Conservation (phyloP, 208 protist genomes). For the Acanthamoeba lenticulata region DNA sequence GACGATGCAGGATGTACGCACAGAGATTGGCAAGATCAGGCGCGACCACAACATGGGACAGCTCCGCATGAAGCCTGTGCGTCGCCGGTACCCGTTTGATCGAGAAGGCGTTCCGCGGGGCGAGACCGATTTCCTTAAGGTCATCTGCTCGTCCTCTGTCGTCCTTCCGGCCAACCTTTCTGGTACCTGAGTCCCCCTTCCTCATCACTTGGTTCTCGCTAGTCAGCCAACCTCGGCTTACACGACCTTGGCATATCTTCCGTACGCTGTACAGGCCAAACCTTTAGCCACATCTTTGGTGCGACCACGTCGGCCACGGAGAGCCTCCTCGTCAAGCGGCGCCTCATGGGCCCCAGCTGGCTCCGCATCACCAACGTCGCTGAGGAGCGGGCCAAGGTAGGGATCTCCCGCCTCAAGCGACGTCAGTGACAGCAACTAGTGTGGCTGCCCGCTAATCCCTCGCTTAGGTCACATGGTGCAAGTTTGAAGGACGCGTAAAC, state of each 20-base stretch:
- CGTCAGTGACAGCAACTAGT: background rate
- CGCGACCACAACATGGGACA: constrained; percentile 49
- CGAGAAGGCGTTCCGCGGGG: constrained; percentile 35
- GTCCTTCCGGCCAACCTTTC: constrained; percentile 42
- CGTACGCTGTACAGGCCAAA: background rate
- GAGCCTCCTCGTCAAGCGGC: constrained; percentile 58
- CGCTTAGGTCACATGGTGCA: constrained; percentile 69
- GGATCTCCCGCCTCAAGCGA: background rate
- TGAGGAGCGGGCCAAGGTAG: constrained; percentile 36
- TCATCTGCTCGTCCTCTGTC: constrained; percentile 13
- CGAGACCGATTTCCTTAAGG: constrained; percentile 46
- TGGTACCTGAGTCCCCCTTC: background rate
- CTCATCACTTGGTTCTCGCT: background rate
- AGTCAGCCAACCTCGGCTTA: too few species aligned
- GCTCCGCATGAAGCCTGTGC: background rate
- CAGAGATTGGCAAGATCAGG: constrained; percentile 4
- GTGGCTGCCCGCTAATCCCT: background rate
- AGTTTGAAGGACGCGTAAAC: constrained; percentile 52
- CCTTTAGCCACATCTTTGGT: constrained; percentile 64
- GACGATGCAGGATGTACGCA: constrained; percentile 59
- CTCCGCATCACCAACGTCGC: constrained; percentile 52
- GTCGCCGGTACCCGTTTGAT: constrained; percentile 58
- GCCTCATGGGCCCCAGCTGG: constrained; percentile 61
- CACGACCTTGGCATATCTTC: background rate
- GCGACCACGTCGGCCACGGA: constrained; percentile 43